Percentiles rank a stretch among this genome's conserved stretches.
Conservation (phyloP, 495 filamentous ascomycete genomes). For the Talaromyces trachyspermus region DNA sequence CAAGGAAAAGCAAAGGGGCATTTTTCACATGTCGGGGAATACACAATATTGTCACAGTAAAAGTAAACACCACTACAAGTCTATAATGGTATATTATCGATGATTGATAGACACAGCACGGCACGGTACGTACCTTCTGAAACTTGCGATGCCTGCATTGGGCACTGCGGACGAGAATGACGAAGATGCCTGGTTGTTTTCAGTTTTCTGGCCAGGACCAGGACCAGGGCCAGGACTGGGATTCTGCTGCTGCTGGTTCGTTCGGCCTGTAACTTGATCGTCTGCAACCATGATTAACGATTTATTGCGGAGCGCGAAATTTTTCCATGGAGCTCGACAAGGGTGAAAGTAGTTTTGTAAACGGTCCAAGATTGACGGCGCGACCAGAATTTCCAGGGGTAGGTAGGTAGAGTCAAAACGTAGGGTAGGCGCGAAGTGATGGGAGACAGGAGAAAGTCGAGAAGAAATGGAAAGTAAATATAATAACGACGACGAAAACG, state of each 20-base stretch:
- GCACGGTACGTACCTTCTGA: conserved; percentile 8
- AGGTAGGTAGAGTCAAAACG: too few species aligned
- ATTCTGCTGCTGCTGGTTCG: conserved; percentile 1
- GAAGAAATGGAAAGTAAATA: too few species aligned
- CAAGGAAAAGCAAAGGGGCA: too few species aligned
- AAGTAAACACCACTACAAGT: too few species aligned
- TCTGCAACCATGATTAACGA: neutral
- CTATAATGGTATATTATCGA: too few species aligned
- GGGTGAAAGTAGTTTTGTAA: too few species aligned
- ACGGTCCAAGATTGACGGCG: too few species aligned
- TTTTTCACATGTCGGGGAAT: neutral
- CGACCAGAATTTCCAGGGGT: too few species aligned
- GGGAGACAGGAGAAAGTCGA: too few species aligned
- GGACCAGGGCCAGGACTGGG: neutral
- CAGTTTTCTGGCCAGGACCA: neutral
- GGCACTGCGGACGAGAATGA: neutral
- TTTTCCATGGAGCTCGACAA: conserved; percentile 5
- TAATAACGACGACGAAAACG: too few species aligned
- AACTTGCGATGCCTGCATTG: conserved; percentile 10
- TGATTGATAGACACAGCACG: conserved; percentile 2
- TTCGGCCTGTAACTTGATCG: neutral
- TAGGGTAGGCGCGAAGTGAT: too few species aligned
- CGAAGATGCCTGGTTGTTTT: neutral
- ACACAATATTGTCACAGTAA: neutral
- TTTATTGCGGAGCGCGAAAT: neutral